These are phyloP conservation scores for Boletus subparvulus DNA, from an alignment of 768 basidiomycete genomes.

Conservation along the genomic window DNA sequence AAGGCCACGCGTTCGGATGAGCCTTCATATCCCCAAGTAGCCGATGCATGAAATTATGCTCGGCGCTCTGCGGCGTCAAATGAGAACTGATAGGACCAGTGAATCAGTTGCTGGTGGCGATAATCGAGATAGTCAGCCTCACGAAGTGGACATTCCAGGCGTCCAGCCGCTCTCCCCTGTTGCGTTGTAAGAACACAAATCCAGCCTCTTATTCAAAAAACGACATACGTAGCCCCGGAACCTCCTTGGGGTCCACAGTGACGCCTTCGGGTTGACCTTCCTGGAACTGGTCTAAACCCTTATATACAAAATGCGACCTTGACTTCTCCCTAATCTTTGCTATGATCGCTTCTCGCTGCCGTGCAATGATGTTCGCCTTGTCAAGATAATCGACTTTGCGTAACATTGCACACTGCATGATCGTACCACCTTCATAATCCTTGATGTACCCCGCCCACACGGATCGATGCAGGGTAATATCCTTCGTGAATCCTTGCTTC, in stretches of 20 bases:
- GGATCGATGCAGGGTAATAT: constrained; percentile 87
- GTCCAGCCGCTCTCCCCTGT: constrained; percentile 93
- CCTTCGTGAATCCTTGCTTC: constrained; percentile 98
- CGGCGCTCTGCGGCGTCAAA: constrained; percentile 51
- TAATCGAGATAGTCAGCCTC: constrained; percentile 26
- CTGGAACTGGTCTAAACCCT: constrained; percentile 76
- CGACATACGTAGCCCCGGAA: constrained; percentile 81
- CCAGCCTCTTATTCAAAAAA: not conserved
- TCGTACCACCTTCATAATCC: constrained; percentile 98
- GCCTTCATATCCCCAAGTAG: constrained; percentile 75
- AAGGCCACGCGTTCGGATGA: constrained; percentile 86
- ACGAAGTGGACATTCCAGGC: constrained; percentile 74
- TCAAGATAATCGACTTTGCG: constrained; percentile 87
- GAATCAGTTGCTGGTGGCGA: constrained; percentile 1
- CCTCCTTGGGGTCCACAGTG: constrained; percentile 66
- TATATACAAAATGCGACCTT: constrained; percentile 80
- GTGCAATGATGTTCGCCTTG: constrained; percentile 68
- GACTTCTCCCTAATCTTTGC: constrained; percentile 85
- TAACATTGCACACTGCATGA: constrained; percentile 99
- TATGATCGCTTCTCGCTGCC: constrained; percentile 88
- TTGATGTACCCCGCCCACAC: constrained; percentile 99
- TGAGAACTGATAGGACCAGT: constrained; percentile 29
- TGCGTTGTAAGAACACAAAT: constrained; percentile 8
- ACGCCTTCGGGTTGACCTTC: constrained; percentile 51
- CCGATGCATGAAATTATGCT: constrained; percentile 69